phyloP scores from a whole-genome alignment of 2,329 filamentous ascomycete genomes.

The Aureobasidium lini region DNA sequence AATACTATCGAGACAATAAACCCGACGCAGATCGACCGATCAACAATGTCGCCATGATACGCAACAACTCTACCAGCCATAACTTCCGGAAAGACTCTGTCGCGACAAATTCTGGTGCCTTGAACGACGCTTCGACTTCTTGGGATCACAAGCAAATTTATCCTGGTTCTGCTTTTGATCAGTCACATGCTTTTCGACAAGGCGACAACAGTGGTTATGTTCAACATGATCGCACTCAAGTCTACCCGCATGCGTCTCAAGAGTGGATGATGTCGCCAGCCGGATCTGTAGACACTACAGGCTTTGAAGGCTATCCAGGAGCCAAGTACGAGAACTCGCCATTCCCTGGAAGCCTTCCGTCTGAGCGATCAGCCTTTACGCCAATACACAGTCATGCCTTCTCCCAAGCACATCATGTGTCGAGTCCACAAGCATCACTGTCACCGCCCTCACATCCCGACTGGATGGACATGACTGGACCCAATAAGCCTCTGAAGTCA shows the following conservation, averaged over 20 bases:
- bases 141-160: constrained; percentile 25
- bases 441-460: constrained; percentile 57
- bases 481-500: constrained; percentile 31
- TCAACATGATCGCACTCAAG: constrained; percentile 4
- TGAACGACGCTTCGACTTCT: constrained; percentile 19
- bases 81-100: constrained; percentile 27
- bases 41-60: constrained; percentile 23
- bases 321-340: constrained; percentile 39
- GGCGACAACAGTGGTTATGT: constrained; percentile 8
- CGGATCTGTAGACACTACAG: constrained; percentile 65
- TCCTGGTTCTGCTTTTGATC: constrained; percentile 17
- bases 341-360: constrained; percentile 30
- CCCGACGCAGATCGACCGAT: background rate
- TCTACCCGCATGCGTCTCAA: background rate
- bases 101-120: constrained; percentile 25
- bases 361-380: constrained; percentile 33
- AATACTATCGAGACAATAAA: background rate
- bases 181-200: constrained; percentile 8
- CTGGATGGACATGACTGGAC: constrained; percentile 45
- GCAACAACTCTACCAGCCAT: constrained; percentile 16
- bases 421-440: constrained; percentile 47
- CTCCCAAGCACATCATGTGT: constrained; percentile 45
- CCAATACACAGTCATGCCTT: constrained; percentile 32
- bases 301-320: constrained; percentile 59
- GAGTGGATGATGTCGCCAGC: constrained; percentile 35